phyloP scores from a whole-genome alignment of 345 rosid species.

The Eucalyptus brandiana region DNA sequence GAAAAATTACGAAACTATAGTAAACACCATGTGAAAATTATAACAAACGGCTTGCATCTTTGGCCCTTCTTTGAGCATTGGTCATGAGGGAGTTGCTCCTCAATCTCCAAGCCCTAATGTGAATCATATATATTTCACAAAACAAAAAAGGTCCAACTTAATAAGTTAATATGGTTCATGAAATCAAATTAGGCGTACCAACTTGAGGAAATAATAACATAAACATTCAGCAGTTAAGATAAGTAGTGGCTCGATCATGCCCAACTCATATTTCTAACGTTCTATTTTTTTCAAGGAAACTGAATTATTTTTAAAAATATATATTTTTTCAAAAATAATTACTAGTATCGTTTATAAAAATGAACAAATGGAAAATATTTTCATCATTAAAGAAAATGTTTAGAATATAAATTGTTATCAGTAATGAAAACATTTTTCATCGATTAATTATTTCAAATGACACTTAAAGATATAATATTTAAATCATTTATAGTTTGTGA shows the following conservation, averaged over 20 bases:
- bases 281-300: too few species aligned
- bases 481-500: too few species aligned
- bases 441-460: fast-evolving
- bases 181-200: neutral
- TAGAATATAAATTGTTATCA: too few species aligned
- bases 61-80: neutral
- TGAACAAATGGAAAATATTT: too few species aligned
- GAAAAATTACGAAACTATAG: neutral
- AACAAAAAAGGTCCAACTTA: neutral
- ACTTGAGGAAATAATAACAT: neutral
- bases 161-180: neutral
- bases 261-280: fast-evolving
- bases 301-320: too few species aligned
- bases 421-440: too few species aligned
- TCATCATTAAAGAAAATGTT: too few species aligned
- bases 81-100: neutral
- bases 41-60: fast-evolving
- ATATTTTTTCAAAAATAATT: too few species aligned
- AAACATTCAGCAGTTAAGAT: neutral
- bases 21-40: neutral
- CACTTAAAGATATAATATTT: too few species aligned
- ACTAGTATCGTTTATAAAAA: too few species aligned
- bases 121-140: neutral
- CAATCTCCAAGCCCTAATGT: neutral
- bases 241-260: neutral